Evolutionary conservation across 768 basidiomycete genomes (phyloP).

Genomic region (Collybiopsis confluens): DNA sequence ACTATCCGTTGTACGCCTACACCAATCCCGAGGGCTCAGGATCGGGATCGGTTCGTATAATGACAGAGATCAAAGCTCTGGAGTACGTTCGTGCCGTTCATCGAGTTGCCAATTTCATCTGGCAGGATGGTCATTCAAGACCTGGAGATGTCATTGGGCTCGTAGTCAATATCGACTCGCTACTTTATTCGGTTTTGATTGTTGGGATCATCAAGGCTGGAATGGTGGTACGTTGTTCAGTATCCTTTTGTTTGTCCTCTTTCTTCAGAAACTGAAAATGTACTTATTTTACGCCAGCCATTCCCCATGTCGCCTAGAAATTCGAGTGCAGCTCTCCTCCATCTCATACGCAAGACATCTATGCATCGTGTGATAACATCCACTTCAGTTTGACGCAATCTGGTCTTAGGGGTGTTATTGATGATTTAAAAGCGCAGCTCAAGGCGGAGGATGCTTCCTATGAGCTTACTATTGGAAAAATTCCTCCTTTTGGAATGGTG

Average conservation of each 20-base stretch:
- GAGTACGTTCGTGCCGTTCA: conserved; percentile 24
- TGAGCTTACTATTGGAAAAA: conserved; percentile 26
- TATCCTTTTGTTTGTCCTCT: too few species aligned
- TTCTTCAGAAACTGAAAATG: not conserved
- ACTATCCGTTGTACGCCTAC: conserved; percentile 13
- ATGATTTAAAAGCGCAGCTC: conserved; percentile 21
- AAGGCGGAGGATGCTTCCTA: conserved; percentile 15
- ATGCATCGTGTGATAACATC: conserved; percentile 36
- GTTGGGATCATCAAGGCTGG: conserved; percentile 17
- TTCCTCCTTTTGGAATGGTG: conserved; percentile 24
- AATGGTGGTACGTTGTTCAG: conserved; percentile 10
- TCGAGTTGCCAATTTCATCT: conserved; percentile 16
- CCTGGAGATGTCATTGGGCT: conserved; percentile 18
- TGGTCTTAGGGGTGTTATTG: conserved; percentile 25
- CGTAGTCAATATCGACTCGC: conserved; percentile 18
- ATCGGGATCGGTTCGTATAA: conserved; percentile 9
- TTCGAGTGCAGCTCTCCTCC: conserved; percentile 28
- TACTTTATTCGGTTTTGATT: conserved; percentile 18
- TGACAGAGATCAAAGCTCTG: too few species aligned
- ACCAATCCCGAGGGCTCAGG: conserved; percentile 10
- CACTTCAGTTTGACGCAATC: conserved; percentile 24
- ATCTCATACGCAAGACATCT: conserved; percentile 32
- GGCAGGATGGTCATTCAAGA: not conserved
- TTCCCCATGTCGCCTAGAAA: conserved; percentile 37
- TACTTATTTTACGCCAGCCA: conserved; percentile 23